Base-by-base conservation (phyloP, 2,329 filamentous ascomycete species). In the Botrytis hyacinthi region DNA sequence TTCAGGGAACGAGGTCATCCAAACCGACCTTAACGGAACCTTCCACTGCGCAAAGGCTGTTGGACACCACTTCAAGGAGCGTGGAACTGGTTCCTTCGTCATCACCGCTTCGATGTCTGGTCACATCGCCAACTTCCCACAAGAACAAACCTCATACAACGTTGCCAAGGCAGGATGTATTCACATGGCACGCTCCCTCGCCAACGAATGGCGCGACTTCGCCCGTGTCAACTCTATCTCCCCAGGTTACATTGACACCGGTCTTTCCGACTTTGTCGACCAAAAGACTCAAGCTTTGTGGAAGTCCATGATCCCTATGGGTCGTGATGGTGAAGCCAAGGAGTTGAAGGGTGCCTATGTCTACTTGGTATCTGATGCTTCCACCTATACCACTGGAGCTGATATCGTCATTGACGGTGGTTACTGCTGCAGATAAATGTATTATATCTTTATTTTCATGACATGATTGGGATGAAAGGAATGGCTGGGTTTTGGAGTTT, bases 121-220 rank as follows among this genome's bases (percentile, higher is more conserved):
- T 20, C 86, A 87, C 78, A 86, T 87, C 75, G 86, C 84, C 78
- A 87, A 87, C 78, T 86, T 81, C 80, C 85, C 90, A 42, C 90
- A 91, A 82, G 89, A 91, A 82, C 90, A 92, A 76, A 89, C 87
- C 42, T 86, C 84, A n/a, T 90, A 90, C 83, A 90, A 90, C 79
- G 87, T 87, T 63, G 87, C 89, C 76, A 92, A 92, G 85, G 89
- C 90, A 59, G 89, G 89, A 75, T 90, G 88, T 79, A 90, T 91
- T 78, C 89, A 91, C 81, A 80, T 91, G 78, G 88, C 89, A 69
- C 84, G 84, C 75, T 90, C 88, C 62, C 84, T 92, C 73, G 90
- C 90, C 79, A 91, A 90, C 81, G 90, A 92, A 82, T 92, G 90
- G 90, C 85, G 88, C 74, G 89, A 90, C 81, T 91, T 91, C 81